Percentiles rank a stretch among this genome's conserved stretches.
phyloP scores from a whole-genome alignment of 2,329 filamentous ascomycete species.

The Domatiomyces catenatus region DNA sequence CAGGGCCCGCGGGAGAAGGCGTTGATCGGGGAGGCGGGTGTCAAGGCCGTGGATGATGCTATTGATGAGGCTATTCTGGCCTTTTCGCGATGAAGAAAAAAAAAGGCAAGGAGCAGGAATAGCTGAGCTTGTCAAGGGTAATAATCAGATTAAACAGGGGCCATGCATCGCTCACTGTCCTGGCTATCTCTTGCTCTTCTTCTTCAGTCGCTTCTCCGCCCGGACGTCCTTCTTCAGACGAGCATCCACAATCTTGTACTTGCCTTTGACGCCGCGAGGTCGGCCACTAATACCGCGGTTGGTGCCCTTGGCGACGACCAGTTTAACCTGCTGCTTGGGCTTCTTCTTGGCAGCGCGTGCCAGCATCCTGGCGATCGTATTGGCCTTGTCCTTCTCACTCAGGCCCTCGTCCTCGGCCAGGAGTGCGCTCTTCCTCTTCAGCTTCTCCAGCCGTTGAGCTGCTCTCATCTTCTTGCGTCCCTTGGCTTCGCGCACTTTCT shows the following conservation, averaged over 20 bases:
- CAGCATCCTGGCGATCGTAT: constrained; percentile 67
- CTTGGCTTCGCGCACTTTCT: constrained; percentile 95
- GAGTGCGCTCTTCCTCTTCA: constrained; percentile 92
- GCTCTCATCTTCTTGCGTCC: constrained; percentile 95
- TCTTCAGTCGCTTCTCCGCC: constrained; percentile 64
- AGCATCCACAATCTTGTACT: constrained; percentile 93
- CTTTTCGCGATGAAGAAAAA: not conserved
- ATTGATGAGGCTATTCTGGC: not conserved
- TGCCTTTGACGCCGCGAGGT: constrained; percentile 82
- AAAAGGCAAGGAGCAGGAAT: not conserved
- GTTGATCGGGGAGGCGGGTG: not conserved
- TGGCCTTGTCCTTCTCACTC: constrained; percentile 91
- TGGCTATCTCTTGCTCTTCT: constrained; percentile 45
- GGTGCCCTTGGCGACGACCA: constrained; percentile 72
- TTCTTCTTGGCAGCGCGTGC: constrained; percentile 64
- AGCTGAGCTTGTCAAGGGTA: not conserved
- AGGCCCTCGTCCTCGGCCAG: constrained; percentile 78
- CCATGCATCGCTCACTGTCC: too few species aligned
- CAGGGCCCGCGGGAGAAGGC: not conserved
- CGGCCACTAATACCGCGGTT: constrained; percentile 77
- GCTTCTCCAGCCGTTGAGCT: constrained; percentile 76
- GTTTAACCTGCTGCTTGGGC: constrained; percentile 62
- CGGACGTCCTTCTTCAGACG: constrained; percentile 93
- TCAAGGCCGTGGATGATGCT: not conserved
- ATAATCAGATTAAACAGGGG: not conserved